Base-by-base conservation (phyloP, 202 grass and related monocot species). In the Thinopyrum obtusiflorum region DNA sequence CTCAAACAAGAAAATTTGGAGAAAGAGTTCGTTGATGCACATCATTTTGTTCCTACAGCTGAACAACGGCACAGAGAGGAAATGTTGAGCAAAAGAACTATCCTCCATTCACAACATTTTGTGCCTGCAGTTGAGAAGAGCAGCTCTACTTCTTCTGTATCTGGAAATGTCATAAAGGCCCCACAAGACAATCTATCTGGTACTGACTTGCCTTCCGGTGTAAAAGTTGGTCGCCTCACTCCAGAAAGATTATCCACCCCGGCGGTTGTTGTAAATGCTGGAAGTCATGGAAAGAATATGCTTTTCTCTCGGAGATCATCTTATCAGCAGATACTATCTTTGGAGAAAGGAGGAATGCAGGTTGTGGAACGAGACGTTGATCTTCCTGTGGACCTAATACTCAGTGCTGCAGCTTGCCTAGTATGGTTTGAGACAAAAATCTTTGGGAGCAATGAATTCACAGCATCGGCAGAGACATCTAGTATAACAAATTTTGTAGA, bases 251-350 rank as follows among this genome's bases (percentile, higher is more conserved):
- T 82, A 46, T 75, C 84, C 68, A 63, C 77, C 28, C 87, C 88
- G 2, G 89, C 87, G 61, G 79, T 98, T 65, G 83, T 98, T 91
- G 93, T 96, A 60, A 98, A 96, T 89, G 96, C 93, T 84, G 84
- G 88, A 82, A 92, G 63, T 85, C 89, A 78, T 85, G 84, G 81
- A 79, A 98, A 98, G 59, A 57, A 83, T 61, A 96, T 92, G 96
- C 77, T 98, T 61, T 79, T 94, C 24, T 98, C 91, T 65, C 81
- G 88, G 80, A 89, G 91, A 84, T 91, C 84, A 78, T 98, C 96
- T 83, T 98, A 98, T 86, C 91, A 96, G 80, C 89, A 94, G 77
- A 98, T 98, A 78, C 83, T 98, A 77, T 89, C 86, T 86, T 88
- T 94, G 84, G 96, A 98, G 88, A 98, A 92, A 91, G 80, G 62